These are phyloP conservation scores for Desmodesmus armatus DNA, from an alignment of 139 green algal genomes.

Conservation along the genomic window DNA sequence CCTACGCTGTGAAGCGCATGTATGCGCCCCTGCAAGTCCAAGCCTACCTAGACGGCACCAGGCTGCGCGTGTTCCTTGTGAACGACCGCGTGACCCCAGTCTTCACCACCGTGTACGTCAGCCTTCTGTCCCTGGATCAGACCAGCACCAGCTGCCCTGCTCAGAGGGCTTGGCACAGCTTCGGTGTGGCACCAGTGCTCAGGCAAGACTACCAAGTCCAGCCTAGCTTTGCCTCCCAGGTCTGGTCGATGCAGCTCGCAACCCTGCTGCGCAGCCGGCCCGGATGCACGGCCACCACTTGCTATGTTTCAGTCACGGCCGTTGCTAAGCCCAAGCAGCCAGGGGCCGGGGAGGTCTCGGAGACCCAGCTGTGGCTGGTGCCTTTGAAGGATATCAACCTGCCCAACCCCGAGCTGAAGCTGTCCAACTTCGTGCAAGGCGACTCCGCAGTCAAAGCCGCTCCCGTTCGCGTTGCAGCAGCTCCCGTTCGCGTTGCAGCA, in stretches of 20 bases:
- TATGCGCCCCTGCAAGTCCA: constrained; percentile 31
- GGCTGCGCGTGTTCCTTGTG: constrained; percentile 15
- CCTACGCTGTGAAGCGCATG: constrained; percentile 36
- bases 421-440: neutral
- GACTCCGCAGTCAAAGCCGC: neutral
- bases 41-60: neutral
- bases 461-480: too few relatives aligned
- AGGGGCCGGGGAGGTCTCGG: neutral
- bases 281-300: neutral
- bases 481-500: too few relatives aligned
- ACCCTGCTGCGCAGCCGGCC: neutral
- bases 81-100: neutral
- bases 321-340: neutral
- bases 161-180: neutral
- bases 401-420: neutral
- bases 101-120: neutral
- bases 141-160: neutral
- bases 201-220: neutral
- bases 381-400: constrained; percentile 29
- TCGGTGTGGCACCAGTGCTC: neutral
- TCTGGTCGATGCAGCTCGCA: neutral
- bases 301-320: constrained; percentile 11
- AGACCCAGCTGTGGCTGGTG: constrained; percentile 10
- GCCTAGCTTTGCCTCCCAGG: neutral
- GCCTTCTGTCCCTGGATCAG: neutral